phyloP scores from a whole-genome alignment of 2,329 filamentous ascomycete species.

The Trichoderma sp. region DNA sequence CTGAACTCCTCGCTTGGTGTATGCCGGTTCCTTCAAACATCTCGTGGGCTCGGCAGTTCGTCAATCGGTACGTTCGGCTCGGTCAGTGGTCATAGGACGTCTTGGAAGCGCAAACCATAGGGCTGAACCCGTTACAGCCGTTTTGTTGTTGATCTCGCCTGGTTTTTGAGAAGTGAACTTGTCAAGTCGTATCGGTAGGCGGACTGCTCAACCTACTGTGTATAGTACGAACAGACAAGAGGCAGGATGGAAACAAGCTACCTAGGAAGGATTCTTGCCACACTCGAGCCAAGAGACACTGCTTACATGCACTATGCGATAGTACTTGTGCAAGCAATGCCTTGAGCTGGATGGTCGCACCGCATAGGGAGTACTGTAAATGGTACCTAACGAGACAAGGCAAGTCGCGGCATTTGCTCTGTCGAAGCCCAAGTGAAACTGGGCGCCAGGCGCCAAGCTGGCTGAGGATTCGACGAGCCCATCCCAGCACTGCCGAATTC shows the following conservation, averaged over 20 bases:
- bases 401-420: not conserved
- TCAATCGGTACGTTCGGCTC: too few species aligned
- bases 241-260: not conserved
- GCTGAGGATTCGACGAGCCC: not conserved
- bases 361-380: not conserved
- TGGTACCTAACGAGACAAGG: not conserved
- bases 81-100: too few species aligned
- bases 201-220: not conserved
- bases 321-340: not conserved
- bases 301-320: not conserved
- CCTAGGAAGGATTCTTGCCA: not conserved
- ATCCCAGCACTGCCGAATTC: not conserved
- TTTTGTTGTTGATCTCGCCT: too few species aligned
- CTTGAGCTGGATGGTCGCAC: not conserved
- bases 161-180: not conserved
- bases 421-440: not conserved
- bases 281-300: not conserved
- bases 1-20: not conserved
- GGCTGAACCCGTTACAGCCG: too few species aligned
- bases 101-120: too few species aligned
- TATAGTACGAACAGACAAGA: not conserved
- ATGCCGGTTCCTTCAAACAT: not conserved
- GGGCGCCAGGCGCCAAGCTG: not conserved
- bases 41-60: too few species aligned
- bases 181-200: not conserved